A percentile compares a stretch with the other conserved stretches of the same genome.
phyloP scores from a whole-genome alignment of 2,329 filamentous ascomycete genomes.

The Fusarium palustre region DNA sequence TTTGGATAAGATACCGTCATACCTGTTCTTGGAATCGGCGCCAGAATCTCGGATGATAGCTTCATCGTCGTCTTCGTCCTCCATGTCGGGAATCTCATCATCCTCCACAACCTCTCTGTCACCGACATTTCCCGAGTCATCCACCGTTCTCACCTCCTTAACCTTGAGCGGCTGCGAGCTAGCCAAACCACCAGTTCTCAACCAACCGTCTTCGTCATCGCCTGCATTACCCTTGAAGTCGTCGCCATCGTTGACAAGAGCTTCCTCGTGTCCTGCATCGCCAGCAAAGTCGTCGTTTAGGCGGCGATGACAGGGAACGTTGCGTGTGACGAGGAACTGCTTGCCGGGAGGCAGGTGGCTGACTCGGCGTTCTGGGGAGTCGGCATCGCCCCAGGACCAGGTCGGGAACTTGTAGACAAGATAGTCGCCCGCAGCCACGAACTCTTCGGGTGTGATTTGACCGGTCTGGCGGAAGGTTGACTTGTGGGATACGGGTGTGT shows the following conservation, averaged over 20 bases:
- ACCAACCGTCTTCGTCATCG: conserved; percentile 86
- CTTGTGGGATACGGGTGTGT: conserved; percentile 87
- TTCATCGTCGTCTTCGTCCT: conserved; percentile 96
- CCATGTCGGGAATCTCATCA: conserved; percentile 96
- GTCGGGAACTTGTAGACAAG: conserved; percentile 99
- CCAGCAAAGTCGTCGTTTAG: conserved; percentile 95
- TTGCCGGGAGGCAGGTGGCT: conserved; percentile 87
- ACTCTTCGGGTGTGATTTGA: conserved; percentile 97
- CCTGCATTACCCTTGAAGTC: conserved; percentile 62
- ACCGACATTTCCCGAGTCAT: conserved; percentile 87
- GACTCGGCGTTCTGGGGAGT: conserved; percentile 81
- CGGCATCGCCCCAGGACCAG: conserved; percentile 95
- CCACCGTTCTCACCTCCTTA: conserved; percentile 86
- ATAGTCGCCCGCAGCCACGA: conserved; percentile 94
- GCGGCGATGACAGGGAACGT: conserved; percentile 91
- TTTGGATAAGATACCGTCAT: conserved; percentile 24
- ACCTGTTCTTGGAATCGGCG: conserved; percentile 61
- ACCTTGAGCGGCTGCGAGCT: conserved; percentile 81
- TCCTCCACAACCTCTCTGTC: conserved; percentile 77
- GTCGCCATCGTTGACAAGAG: conserved; percentile 84
- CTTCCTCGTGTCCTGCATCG: conserved; percentile 86
- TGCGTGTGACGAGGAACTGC: conserved; percentile 94
- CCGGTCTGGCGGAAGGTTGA: conserved; percentile 95
- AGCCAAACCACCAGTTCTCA: conserved; percentile 84
- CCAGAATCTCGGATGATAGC: conserved; percentile 88